Evolutionary conservation across 2,329 filamentous ascomycete species (phyloP), one percentile per base, ranked within the genome.

Genomic region (Biscogniauxia marginata): DNA sequence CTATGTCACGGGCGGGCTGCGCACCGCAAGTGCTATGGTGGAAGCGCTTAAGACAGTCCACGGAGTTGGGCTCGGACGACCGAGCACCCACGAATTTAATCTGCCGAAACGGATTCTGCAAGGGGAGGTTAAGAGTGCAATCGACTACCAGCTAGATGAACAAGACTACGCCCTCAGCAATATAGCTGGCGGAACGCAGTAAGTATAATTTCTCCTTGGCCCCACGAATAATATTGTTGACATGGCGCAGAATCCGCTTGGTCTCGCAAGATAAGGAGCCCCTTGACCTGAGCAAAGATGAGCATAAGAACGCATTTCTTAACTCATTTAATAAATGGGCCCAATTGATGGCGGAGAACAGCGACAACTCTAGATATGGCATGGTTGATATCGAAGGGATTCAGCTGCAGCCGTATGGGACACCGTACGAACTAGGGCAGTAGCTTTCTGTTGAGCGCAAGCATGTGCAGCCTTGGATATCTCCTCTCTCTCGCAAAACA

Each of bases 1-100:
- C 0, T 87, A 84, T 61, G 73, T 87, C 43, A 86, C 83, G 0
- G 84, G 84, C 22, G 84, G 84, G 0, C 72, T 87, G 58, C 77
- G 79, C 53, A 80, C 79, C 1, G 78, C 75, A 0, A 73, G 71
- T 19, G 85, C 78, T 2, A 86, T 88, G 84, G 78, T 82, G 13
- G 71, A 75, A n/a, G 84, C 82, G 0, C 73, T 87, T 2, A 63
- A 80, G 2, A 76, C 77, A 0, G 80, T 87, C 3, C 79, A 88
- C 61, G 84, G 85, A 19, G 74, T 88, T 7, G 85, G 85, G 0
- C 71, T 88, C 19, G 86, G 57, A 1, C 62, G 74, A 2, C 74
- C 75, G 0, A 63, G 66, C 0, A 57, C 65, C 1, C 65, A 71
- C 7, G 75, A 77, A 57, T 69, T 69, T 1, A 63, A 68, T 9